Percentiles rank a stretch among this genome's conserved stretches.
phyloP scores from a whole-genome alignment of 2,329 filamentous ascomycete genomes.

The Ceratocystis alfenasii region DNA sequence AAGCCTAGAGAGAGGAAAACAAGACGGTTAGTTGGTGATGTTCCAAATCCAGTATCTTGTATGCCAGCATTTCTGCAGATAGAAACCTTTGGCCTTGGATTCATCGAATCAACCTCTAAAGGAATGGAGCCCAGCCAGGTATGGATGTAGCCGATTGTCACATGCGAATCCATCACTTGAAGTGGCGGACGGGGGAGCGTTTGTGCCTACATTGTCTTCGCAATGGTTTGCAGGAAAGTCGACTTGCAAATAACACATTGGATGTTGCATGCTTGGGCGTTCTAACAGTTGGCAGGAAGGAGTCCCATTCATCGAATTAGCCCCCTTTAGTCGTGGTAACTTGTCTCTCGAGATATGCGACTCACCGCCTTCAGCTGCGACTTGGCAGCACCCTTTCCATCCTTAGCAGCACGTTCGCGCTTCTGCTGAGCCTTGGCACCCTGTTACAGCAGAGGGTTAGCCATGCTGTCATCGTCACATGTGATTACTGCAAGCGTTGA shows the following conservation, averaged over 20 bases:
- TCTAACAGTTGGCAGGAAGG: constrained; percentile 36
- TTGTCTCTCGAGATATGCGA: constrained; percentile 24
- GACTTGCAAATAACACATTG: constrained; percentile 67
- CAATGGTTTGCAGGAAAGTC: constrained; percentile 67
- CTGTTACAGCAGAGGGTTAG: constrained; percentile 28
- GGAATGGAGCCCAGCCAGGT: background rate
- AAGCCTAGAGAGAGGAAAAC: constrained; percentile 35
- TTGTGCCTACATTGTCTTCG: constrained; percentile 48
- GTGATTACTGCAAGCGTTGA: constrained; percentile 20
- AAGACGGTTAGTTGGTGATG: background rate
- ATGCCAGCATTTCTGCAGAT: background rate
- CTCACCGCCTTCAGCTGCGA: constrained; percentile 58
- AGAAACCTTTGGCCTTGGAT: background rate
- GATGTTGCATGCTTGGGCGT: constrained; percentile 61
- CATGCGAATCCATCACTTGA: constrained; percentile 21
- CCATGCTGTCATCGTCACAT: background rate
- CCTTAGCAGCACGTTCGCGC: constrained; percentile 59
- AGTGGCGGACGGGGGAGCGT: constrained; percentile 25
- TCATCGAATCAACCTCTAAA: background rate
- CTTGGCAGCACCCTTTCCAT: constrained; percentile 44
- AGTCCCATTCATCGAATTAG: background rate
- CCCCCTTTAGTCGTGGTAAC: background rate
- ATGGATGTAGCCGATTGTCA: background rate
- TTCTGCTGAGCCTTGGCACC: constrained; percentile 58
- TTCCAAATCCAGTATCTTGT: background rate